Percentiles rank a stretch among this genome's conserved stretches.
These are phyloP conservation scores for Trametes cubensis DNA, from an alignment of 768 basidiomycete species.

Conservation along the genomic window DNA sequence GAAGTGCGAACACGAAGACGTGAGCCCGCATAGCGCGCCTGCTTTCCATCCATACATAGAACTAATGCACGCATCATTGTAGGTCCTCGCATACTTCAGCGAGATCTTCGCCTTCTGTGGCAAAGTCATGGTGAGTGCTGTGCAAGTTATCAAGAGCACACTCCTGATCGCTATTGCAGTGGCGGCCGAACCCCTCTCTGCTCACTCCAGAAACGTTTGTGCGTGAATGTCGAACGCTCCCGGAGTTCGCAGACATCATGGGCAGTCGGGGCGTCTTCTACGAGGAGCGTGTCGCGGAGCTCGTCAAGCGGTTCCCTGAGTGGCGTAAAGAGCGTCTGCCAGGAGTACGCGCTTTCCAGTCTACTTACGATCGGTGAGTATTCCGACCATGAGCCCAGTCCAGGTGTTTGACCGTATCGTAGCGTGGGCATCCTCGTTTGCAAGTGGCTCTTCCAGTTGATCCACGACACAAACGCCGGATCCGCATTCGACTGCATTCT, in stretches of 20 bases:
- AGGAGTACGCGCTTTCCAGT: constrained; percentile 80
- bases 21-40: constrained; percentile 32
- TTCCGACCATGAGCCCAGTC: not conserved
- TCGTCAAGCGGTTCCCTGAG: constrained; percentile 62
- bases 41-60: constrained; percentile 5
- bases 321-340: constrained; percentile 75
- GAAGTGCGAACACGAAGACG: constrained; percentile 77
- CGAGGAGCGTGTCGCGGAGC: constrained; percentile 55
- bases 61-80: not conserved
- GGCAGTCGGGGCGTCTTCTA: constrained; percentile 69
- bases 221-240: constrained; percentile 60
- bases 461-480: constrained; percentile 78
- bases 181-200: constrained; percentile 63
- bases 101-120: constrained; percentile 73
- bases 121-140: constrained; percentile 60
- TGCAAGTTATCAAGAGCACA: not conserved
- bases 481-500: constrained; percentile 81
- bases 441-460: constrained; percentile 74
- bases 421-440: constrained; percentile 70
- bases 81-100: constrained; percentile 78
- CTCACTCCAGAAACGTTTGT: constrained; percentile 66
- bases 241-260: constrained; percentile 72
- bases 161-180: constrained; percentile 40
- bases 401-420: not conserved
- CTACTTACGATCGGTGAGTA: constrained; percentile 76